Evolutionary conservation across 2,329 filamentous ascomycete species (phyloP).

Genomic region (Phaeophleospora eucalypticola): DNA sequence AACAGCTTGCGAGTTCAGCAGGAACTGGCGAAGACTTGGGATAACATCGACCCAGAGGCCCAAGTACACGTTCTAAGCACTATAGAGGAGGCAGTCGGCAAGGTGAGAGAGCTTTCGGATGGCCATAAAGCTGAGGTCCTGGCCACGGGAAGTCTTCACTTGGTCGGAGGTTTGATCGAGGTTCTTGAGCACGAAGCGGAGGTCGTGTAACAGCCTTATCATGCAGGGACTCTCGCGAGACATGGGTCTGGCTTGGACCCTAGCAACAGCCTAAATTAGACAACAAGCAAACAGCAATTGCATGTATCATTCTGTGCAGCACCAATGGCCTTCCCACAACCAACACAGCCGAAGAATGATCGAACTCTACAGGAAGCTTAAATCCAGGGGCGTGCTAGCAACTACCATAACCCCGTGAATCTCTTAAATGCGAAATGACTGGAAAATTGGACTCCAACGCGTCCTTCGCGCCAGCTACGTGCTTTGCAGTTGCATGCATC

Average conservation of each 20-base stretch:
- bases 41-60: slow-evolving; percentile 49
- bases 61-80: slow-evolving; percentile 58
- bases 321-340: no score
- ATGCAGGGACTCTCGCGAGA: neutral
- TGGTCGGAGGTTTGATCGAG: slow-evolving; percentile 74
- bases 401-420: no score
- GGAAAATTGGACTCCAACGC: slow-evolving; percentile 4
- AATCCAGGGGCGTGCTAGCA: no score
- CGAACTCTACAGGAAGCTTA: no score
- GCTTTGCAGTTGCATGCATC: slow-evolving; percentile 25
- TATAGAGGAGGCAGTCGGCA: slow-evolving; percentile 64
- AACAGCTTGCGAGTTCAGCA: slow-evolving; percentile 62
- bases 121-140: slow-evolving; percentile 57
- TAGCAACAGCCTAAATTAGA: no score
- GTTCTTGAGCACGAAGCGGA: slow-evolving; percentile 55
- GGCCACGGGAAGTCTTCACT: slow-evolving; percentile 78
- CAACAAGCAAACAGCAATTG: no score
- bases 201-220: neutral
- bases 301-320: no score
- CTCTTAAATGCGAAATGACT: no score
- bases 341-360: no score
- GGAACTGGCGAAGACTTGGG: slow-evolving; percentile 60
- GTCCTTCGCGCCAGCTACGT: slow-evolving; percentile 23
- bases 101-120: slow-evolving; percentile 44
- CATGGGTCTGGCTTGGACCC: no score